Conservation (phyloP, 768 basidiomycete species). For the Mycena belliarum region DNA sequence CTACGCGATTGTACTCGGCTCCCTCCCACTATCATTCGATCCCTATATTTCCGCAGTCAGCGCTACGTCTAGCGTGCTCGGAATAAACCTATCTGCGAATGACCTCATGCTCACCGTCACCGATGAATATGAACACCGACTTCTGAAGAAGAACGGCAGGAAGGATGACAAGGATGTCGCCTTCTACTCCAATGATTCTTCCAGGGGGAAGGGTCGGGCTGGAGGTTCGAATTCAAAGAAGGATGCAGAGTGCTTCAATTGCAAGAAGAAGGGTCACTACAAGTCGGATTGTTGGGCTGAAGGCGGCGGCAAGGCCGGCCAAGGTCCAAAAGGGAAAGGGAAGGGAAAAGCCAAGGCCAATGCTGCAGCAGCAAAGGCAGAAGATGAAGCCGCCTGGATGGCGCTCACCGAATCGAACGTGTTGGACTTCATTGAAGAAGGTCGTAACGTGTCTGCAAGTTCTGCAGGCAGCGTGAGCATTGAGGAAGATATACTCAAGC, state of each 20-base stretch:
- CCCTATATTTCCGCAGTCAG: conserved; percentile 31
- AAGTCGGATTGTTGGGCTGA: conserved; percentile 4
- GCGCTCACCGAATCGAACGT: conserved; percentile 29
- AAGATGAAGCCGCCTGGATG: conserved; percentile 28
- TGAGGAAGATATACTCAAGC: conserved; percentile 9
- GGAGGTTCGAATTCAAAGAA: conserved; percentile 15
- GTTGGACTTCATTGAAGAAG: conserved; percentile 2
- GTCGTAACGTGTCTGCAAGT: neutral
- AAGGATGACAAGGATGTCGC: conserved; percentile 30
- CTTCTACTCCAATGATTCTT: conserved; percentile 20
- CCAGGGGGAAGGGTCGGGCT: conserved; percentile 8
- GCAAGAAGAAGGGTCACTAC: conserved; percentile 22
- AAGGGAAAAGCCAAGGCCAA: neutral
- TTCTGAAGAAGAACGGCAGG: conserved; percentile 18
- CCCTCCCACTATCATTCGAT: conserved; percentile 36
- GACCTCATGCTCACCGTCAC: conserved; percentile 25
- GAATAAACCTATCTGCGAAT: conserved; percentile 24
- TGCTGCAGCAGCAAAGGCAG: neutral
- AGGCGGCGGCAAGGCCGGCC: conserved; percentile 5
- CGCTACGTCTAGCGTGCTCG: conserved; percentile 24
- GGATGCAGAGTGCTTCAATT: conserved; percentile 13
- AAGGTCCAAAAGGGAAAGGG: conserved; percentile 6
- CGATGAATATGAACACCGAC: conserved; percentile 29
- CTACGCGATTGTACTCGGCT: conserved; percentile 34
- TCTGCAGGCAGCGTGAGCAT: too few relatives aligned